phyloP scores from a whole-genome alignment of 2,329 filamentous ascomycete genomes.

The Alternaria solani region DNA sequence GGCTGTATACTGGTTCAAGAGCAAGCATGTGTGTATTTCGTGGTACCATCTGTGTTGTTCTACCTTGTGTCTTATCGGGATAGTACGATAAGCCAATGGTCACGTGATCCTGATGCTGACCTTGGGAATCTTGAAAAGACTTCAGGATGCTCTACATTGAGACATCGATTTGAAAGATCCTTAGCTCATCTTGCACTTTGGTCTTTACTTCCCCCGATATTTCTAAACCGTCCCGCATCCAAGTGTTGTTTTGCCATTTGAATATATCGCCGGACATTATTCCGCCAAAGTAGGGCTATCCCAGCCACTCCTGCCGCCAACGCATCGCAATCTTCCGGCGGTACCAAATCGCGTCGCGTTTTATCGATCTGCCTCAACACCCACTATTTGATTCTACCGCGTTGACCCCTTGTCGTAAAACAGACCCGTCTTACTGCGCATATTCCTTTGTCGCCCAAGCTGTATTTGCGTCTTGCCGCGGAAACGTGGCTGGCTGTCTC shows the following conservation, averaged over 20 bases:
- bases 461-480: conserved; percentile 6
- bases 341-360: conserved; percentile 1
- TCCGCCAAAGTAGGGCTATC: neutral
- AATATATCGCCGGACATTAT: neutral
- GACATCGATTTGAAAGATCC: neutral
- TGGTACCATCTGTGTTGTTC: neutral
- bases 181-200: neutral
- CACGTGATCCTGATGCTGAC: conserved; percentile 15
- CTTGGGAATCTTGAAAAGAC: neutral
- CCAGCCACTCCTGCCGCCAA: conserved; percentile 8
- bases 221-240: neutral
- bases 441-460: conserved; percentile 10
- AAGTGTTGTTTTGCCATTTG: neutral
- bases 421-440: conserved; percentile 1
- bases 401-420: conserved; percentile 20
- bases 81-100: conserved; percentile 13
- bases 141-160: neutral
- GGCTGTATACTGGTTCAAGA: neutral
- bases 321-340: conserved; percentile 9
- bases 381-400: neutral
- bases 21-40: neutral
- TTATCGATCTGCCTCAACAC: conserved; percentile 3
- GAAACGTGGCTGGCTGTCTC: conserved; percentile 5
- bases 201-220: neutral
- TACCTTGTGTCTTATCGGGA: neutral